Percentiles rank a stretch among this genome's conserved stretches.
These are phyloP conservation scores for Trichosporon sp. DNA, from an alignment of 1,284 basidiomycete species.

Conservation along the genomic window DNA sequence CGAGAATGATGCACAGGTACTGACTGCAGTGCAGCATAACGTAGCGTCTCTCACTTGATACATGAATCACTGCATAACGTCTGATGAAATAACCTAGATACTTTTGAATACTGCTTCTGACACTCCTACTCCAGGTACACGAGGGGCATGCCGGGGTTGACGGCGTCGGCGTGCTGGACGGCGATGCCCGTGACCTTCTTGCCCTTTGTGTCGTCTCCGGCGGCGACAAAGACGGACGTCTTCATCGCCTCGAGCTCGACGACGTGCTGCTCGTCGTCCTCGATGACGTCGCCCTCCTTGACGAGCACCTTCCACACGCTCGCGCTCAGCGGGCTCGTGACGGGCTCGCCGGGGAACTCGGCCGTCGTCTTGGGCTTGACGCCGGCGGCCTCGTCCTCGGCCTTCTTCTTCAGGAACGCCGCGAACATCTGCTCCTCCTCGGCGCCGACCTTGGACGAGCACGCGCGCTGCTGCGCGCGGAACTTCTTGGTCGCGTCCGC, in stretches of 20 bases:
- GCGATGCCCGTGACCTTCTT: constrained; percentile 29
- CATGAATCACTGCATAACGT: not conserved
- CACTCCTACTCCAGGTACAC: constrained; percentile 16
- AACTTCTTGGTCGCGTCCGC: constrained; percentile 52
- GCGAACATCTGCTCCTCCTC: constrained; percentile 31
- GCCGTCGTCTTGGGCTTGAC: constrained; percentile 2
- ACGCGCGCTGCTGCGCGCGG: constrained; percentile 37
- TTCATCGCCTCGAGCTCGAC: constrained; percentile 68
- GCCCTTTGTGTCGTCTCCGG: constrained; percentile 34
- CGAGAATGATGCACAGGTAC: too few relatives aligned
- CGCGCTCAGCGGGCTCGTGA: constrained; percentile 55
- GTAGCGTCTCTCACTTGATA: too few relatives aligned
- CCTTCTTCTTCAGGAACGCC: constrained; percentile 17
- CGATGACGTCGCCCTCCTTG: constrained; percentile 52
- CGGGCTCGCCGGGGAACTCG: constrained; percentile 16
- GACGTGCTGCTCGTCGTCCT: constrained; percentile 55
- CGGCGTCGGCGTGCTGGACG: constrained; percentile 25
- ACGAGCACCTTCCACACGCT: constrained; percentile 60
- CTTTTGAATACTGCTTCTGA: not conserved
- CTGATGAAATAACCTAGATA: not conserved
- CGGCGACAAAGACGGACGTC: constrained; percentile 43
- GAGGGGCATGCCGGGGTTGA: constrained; percentile 14
- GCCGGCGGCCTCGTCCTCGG: constrained; percentile 12
- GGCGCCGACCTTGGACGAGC: constrained; percentile 26
- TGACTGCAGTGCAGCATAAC: too few relatives aligned